A percentile compares a stretch with the other conserved stretches of the same genome.
These are phyloP conservation scores for Angophora floribunda DNA, from an alignment of 345 rosid species.

Conservation along the genomic window DNA sequence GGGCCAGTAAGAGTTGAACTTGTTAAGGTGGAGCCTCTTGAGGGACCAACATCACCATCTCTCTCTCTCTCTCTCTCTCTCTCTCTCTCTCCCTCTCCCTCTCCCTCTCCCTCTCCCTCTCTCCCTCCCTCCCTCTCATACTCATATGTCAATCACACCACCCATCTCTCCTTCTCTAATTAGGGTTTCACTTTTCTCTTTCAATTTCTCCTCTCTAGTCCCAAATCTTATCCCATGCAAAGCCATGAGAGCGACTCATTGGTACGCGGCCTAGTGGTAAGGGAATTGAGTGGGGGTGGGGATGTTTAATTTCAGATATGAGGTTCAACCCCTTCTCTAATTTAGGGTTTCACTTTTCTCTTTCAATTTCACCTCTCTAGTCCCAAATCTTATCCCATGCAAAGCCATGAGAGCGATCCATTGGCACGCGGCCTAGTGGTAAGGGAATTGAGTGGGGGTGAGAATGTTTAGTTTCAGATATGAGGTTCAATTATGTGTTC, in stretches of 20 bases:
- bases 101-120: too few relatives aligned
- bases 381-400: neutral
- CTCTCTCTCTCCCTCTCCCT: too few relatives aligned
- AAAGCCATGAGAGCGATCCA: neutral
- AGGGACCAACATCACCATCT: neutral
- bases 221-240: neutral
- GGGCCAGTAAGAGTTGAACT: neutral
- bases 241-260: neutral
- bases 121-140: neutral
- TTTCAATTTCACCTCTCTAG: neutral
- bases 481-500: too few relatives aligned
- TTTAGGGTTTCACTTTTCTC: neutral
- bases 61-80: too few relatives aligned
- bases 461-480: neutral
- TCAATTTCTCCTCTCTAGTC: neutral
- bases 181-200: neutral
- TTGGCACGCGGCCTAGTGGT: too few relatives aligned
- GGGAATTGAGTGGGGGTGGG: neutral
- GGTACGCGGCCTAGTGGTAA: too few relatives aligned
- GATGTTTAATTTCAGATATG: too few relatives aligned
- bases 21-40: fast-evolving
- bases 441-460: neutral
- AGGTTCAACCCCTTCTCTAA: neutral
- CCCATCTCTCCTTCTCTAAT: neutral
- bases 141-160: neutral